phyloP scores from a whole-genome alignment of 352 stramenopile genomes.

The Phytophthora ramorum region DNA sequence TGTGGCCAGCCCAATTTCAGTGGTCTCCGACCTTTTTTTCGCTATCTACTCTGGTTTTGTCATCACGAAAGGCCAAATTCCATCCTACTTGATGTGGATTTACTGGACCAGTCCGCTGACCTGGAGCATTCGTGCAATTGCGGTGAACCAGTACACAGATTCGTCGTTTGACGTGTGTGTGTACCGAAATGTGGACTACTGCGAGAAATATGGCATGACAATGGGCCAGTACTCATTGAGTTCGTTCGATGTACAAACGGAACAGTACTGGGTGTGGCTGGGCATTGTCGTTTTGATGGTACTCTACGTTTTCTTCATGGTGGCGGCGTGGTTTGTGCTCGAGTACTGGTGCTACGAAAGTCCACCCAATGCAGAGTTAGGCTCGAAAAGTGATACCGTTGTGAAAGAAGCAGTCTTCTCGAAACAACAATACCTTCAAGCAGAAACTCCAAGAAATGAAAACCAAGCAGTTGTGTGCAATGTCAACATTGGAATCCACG shows the following conservation, averaged over 20 bases:
- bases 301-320: conserved; percentile 45
- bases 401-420: neutral
- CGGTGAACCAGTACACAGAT: conserved; percentile 64
- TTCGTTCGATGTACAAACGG: conserved; percentile 54
- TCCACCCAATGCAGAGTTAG: neutral
- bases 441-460: neutral
- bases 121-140: conserved; percentile 64
- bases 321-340: conserved; percentile 42
- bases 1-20: conserved; percentile 53
- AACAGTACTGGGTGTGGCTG: conserved; percentile 59
- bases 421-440: conserved; percentile 1
- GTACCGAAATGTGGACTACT: conserved; percentile 60
- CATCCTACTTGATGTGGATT: conserved; percentile 65
- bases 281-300: conserved; percentile 44
- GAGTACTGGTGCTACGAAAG: conserved; percentile 52
- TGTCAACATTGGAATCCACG: neutral
- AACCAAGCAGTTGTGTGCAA: neutral
- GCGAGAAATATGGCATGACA: conserved; percentile 27
- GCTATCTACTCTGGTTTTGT: conserved; percentile 74
- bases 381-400: neutral
- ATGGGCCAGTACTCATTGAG: conserved; percentile 53
- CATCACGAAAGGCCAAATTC: conserved; percentile 62
- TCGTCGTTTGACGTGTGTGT: conserved; percentile 43
- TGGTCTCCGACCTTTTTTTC: conserved; percentile 64
- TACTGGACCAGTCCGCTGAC: conserved; percentile 81